A percentile compares a stretch with the other conserved stretches of the same genome.
phyloP scores from a whole-genome alignment of 1,284 basidiomycete genomes.

The Macrocystidia cucumis region DNA sequence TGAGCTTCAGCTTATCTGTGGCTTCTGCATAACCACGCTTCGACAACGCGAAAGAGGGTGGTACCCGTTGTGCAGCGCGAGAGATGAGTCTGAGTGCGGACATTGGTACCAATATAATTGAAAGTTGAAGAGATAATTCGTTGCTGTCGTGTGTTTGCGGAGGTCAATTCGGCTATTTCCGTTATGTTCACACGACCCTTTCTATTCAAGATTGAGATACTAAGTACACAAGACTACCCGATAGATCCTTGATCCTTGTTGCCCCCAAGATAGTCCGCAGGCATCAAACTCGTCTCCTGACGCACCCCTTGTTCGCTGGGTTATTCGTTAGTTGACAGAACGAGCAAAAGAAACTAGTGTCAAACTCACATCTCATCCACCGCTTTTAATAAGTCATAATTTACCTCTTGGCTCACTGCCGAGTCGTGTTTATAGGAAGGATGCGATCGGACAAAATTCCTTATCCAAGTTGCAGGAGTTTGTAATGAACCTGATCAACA shows the following conservation, averaged over 20 bases:
- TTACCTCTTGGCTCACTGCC: constrained; percentile 85
- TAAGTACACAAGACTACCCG: constrained; percentile 19
- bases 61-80: constrained; percentile 52
- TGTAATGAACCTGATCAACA: constrained; percentile 58
- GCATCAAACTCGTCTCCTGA: constrained; percentile 57
- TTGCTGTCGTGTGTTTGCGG: constrained; percentile 33
- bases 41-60: constrained; percentile 41
- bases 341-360: not conserved
- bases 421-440: constrained; percentile 90
- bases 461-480: constrained; percentile 92
- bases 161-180: constrained; percentile 3
- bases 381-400: constrained; percentile 88
- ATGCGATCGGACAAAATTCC: constrained; percentile 86
- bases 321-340: constrained; percentile 7
- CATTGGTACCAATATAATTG: too few species aligned
- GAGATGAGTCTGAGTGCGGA: constrained; percentile 67
- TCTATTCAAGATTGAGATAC: too few species aligned
- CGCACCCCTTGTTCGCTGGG: constrained; percentile 64
- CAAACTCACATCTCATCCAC: constrained; percentile 84
- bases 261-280: constrained; percentile 46
- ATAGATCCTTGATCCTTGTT: constrained; percentile 35
- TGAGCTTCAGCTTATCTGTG: constrained; percentile 82
- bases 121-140: constrained; percentile 10
- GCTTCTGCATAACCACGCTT: constrained; percentile 86
- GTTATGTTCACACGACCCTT: not conserved